Base-by-base conservation (phyloP, 495 filamentous ascomycete species). In the Neurospora tetrasperma region DNA sequence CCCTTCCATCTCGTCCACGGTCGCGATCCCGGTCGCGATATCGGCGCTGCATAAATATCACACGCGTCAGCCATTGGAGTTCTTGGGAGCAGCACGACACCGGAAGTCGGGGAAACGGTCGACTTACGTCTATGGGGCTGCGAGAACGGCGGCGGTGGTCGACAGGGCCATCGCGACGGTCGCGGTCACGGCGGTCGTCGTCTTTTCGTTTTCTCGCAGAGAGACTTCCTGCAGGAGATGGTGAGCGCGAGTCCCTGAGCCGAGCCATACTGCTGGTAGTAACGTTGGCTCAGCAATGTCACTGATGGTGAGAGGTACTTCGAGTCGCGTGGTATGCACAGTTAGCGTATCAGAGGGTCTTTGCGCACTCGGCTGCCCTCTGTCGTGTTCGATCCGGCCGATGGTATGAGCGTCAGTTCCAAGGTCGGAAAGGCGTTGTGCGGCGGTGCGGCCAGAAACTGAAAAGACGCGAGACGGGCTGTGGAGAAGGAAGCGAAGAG, bases 141-240 rank as follows among this genome's bases (percentile, higher is more conserved):
- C 91, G 88, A 79, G 92, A 92, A 75, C 88, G 84, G 74, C 91
- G 88, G 73, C 92, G 88, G 74, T 84, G 83, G 81, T 91, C 90
- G 80, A 82, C 78, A 68, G 79, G 81, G 71, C 80, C 79, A 72
- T 84, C 79, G 71, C 82, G 84, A 74, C 86, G 84, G 78, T 92
- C 91, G 74, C 90, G 85, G 74, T 93, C 90, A 82, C 88, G 89
- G 73, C 91, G 88, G 80, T 93, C 91, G 81, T 93, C 90, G 80
- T 93, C 91, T 87, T 90, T 89, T 79, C 90, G 91, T 77, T 85
- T 88, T 90, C 78, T 90, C 90, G 78, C 90, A 91, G 83, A 88
- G 89, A 92, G 89, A 86, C 91, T 93, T 90, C 91, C 92, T 94
- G 91, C 90, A 91, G 92, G 92, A 89, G 92, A 93, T 92, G 92